Evolutionary conservation across 2,329 filamentous ascomycete genomes (phyloP).

Genomic region (Penicillium sp.): DNA sequence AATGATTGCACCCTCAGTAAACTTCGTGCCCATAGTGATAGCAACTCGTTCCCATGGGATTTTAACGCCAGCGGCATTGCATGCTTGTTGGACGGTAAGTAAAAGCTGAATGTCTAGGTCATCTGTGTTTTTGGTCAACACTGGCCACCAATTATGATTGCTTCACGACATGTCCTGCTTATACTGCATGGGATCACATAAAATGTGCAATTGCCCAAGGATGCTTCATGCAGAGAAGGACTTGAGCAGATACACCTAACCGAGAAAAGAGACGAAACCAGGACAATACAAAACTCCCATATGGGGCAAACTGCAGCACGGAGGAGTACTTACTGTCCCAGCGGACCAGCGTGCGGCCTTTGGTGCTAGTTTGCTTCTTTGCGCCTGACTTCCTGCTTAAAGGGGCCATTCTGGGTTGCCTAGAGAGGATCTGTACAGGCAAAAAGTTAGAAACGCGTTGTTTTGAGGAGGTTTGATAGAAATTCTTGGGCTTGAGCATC

Average conservation of each 20-base stretch:
- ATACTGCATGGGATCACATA: neutral
- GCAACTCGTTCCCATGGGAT: slow-evolving; percentile 47
- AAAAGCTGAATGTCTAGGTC: slow-evolving; percentile 46
- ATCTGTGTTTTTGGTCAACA: slow-evolving; percentile 31
- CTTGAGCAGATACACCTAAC: neutral
- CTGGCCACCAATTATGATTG: neutral
- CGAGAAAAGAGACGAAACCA: neutral
- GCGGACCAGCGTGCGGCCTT: slow-evolving; percentile 41
- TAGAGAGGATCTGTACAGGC: neutral
- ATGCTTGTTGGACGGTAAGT: slow-evolving; percentile 43
- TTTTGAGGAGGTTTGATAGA: too few species aligned
- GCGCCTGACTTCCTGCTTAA: neutral
- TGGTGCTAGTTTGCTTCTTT: neutral
- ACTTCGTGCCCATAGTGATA: slow-evolving; percentile 38
- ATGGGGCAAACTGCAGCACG: neutral
- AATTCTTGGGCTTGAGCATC: too few species aligned
- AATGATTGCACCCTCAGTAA: slow-evolving; percentile 46
- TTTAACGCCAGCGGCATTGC: slow-evolving; percentile 36
- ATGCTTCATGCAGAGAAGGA: neutral
- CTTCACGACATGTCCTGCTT: neutral
- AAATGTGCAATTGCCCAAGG: neutral
- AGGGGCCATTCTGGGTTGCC: neutral
- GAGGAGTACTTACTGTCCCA: slow-evolving; percentile 41
- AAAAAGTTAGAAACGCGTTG: too few species aligned
- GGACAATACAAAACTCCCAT: neutral